Base-by-base conservation (phyloP, 2,329 filamentous ascomycete genomes). In the Curvularia eragrostidis region DNA sequence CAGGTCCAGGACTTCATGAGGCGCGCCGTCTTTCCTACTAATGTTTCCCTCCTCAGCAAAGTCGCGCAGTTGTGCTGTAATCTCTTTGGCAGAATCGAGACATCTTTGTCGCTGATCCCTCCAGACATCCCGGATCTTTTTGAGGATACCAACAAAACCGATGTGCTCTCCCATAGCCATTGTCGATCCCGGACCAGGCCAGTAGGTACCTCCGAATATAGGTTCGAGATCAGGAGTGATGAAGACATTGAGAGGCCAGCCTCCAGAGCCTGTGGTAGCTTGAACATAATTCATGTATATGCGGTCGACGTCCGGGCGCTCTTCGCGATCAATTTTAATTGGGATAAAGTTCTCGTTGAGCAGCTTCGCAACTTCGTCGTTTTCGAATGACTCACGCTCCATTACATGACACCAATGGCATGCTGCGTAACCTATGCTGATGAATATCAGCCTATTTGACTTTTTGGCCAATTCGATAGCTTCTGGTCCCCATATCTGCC, bases 241-340 rank as follows among this genome's bases (percentile, higher is more conserved):
- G 74, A 99, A 98, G n/a, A 97, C 89, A 72, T 97, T 98, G 59
- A 98, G 80, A 1, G 95, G 95, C 93, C 95, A 98, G 38, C 95
- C 95, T 9, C 93, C 94, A 1, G 87, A 89, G 19, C 91, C 93
- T 57, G 90, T 96, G 10, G 95, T 94, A 1, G 94, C 94, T 75
- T 97, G 93, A 39, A 97, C 89, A 76, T 97, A 99, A 80, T 97
- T 97, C 92, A 97, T 97, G 77, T 98, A 98, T 64, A 98, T 93
- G 61, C 91, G 88, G 73, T 99, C 95, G 63, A 98, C 87, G 73
- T 98, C 93, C 8, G 94, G 94, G 24, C 94, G 88, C 78, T 97
- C 92, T 78, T 99, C 95, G 59, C 93, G 87, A 77, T 99, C 95
- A 70, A 98, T 86, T 68, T 97, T 90, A 75, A 98, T 88, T 3